Percentiles rank a stretch among this genome's conserved stretches.
Evolutionary conservation across 148 eudicot species (phyloP).

Genomic region (Mesembryanthemum crystallinum): DNA sequence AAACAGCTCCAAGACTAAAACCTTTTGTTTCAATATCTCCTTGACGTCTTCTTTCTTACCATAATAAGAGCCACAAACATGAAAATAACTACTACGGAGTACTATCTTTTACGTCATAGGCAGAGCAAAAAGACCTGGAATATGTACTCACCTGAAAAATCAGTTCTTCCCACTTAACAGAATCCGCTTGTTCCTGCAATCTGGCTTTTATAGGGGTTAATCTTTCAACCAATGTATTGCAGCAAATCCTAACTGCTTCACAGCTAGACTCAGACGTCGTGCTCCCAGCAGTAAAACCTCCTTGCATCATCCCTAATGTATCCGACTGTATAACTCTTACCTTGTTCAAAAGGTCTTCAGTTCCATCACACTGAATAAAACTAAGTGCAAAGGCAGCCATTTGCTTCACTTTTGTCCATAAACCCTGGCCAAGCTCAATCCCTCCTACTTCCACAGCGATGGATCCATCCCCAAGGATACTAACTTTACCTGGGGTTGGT

Average conservation of each 20-base stretch:
- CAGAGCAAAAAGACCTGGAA: not conserved
- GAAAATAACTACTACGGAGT: not conserved
- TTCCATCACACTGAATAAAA: constrained; percentile 51
- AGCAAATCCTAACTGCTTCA: constrained; percentile 83
- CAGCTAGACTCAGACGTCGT: constrained; percentile 91
- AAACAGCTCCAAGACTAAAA: not conserved
- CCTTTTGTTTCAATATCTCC: no score
- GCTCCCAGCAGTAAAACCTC: constrained; percentile 86
- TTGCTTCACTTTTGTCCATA: constrained; percentile 91
- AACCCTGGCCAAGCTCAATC: constrained; percentile 89
- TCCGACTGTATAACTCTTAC: constrained; percentile 81
- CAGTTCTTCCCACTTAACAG: constrained; percentile 57
- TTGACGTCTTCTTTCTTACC: no score
- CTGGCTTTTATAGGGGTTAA: constrained; percentile 49
- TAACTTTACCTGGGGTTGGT: constrained; percentile 82
- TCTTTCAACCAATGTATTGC: constrained; percentile 74
- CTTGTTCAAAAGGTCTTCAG: constrained; percentile 55
- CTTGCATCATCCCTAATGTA: constrained; percentile 79
- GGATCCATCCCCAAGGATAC: constrained; percentile 80
- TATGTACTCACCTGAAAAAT: constrained; percentile 47
- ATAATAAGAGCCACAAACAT: not conserved
- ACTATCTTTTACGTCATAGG: not conserved
- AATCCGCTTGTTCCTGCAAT: constrained; percentile 44
- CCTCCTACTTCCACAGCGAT: constrained; percentile 93
- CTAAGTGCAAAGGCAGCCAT: constrained; percentile 72